Percentiles rank a stretch among this genome's conserved stretches.
Evolutionary conservation across 1,284 basidiomycete genomes (phyloP).

Genomic region (Sanghuangporus baumii): DNA sequence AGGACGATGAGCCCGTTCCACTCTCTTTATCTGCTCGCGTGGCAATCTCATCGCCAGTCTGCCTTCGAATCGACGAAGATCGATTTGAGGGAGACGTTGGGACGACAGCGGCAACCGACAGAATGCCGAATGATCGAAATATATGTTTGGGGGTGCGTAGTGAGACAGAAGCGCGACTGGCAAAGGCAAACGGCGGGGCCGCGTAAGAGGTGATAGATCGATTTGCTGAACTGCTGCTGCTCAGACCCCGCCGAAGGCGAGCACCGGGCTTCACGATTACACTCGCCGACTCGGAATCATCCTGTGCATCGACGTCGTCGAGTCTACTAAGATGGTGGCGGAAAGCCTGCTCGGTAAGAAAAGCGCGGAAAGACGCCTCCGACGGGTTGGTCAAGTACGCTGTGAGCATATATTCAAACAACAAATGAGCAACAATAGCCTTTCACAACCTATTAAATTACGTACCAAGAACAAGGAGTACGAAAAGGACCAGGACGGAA

Average conservation of each 20-base stretch:
- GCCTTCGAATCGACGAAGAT: slow-evolving; percentile 24
- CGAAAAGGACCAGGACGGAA: slow-evolving; percentile 57
- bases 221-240: slow-evolving; percentile 31
- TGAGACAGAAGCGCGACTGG: slow-evolving; percentile 86
- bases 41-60: slow-evolving; percentile 18
- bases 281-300: slow-evolving; percentile 28
- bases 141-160: slow-evolving; percentile 91
- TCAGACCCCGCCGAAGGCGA: slow-evolving; percentile 23
- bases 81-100: slow-evolving; percentile 37
- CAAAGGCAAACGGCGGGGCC: slow-evolving; percentile 72
- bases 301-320: slow-evolving; percentile 54
- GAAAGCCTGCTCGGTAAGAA: slow-evolving; percentile 94
- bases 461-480: slow-evolving; percentile 70
- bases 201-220: slow-evolving; percentile 24
- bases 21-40: slow-evolving; percentile 24
- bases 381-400: slow-evolving; percentile 93
- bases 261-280: slow-evolving; percentile 1
- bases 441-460: slow-evolving; percentile 4
- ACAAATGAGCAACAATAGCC: not conserved
- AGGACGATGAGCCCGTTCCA: slow-evolving; percentile 32
- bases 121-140: slow-evolving; percentile 78
- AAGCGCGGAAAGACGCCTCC: slow-evolving; percentile 87
- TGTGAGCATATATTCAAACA: slow-evolving; percentile 30
- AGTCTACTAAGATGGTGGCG: slow-evolving; percentile 88
- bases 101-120: slow-evolving; percentile 78